These are phyloP conservation scores for Truncatella angustata DNA, from an alignment of 2,329 filamentous ascomycete genomes.

Conservation along the genomic window DNA sequence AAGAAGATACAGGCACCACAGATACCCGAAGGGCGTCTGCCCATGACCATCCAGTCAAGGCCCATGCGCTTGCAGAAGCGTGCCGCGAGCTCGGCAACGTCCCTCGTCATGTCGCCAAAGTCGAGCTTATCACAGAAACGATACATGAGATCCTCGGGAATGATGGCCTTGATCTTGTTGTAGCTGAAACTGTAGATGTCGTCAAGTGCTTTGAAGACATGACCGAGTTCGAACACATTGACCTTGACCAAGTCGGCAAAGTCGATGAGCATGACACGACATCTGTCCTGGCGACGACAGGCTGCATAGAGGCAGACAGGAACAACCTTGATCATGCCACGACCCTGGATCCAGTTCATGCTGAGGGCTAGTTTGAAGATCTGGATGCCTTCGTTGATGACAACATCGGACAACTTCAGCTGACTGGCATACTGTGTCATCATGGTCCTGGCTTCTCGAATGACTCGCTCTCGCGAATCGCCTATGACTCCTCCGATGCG, in stretches of 20 bases:
- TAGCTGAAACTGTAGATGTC: slow-evolving; percentile 69
- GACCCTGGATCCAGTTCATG: slow-evolving; percentile 80
- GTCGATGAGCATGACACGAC: slow-evolving; percentile 91
- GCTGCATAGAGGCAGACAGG: slow-evolving; percentile 91
- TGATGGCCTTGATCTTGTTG: slow-evolving; percentile 60
- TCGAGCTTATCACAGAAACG: slow-evolving; percentile 90
- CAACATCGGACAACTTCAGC: slow-evolving; percentile 58
- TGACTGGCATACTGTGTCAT: slow-evolving; percentile 62
- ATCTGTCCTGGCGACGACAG: slow-evolving; percentile 74
- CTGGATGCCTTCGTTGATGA: slow-evolving; percentile 65
- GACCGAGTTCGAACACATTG: slow-evolving; percentile 90
- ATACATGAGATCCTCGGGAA: slow-evolving; percentile 86
- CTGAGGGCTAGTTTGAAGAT: slow-evolving; percentile 75
- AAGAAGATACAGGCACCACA: slow-evolving; percentile 93
- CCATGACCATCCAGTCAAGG: slow-evolving; percentile 94
- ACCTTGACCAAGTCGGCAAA: slow-evolving; percentile 79
- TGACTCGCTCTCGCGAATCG: slow-evolving; percentile 58
- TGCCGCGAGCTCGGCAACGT: slow-evolving; percentile 84
- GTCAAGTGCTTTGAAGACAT: slow-evolving; percentile 82
- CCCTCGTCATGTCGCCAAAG: slow-evolving; percentile 77
- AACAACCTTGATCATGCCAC: slow-evolving; percentile 79
- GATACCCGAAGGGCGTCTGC: slow-evolving; percentile 87
- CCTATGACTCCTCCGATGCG: slow-evolving; percentile 54
- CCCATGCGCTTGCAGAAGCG: slow-evolving; percentile 91
- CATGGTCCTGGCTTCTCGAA: slow-evolving; percentile 55